Evolutionary conservation across 495 filamentous ascomycete genomes (phyloP), one percentile per base, ranked within the genome.

Genomic region (Aspergillus panamensis): DNA sequence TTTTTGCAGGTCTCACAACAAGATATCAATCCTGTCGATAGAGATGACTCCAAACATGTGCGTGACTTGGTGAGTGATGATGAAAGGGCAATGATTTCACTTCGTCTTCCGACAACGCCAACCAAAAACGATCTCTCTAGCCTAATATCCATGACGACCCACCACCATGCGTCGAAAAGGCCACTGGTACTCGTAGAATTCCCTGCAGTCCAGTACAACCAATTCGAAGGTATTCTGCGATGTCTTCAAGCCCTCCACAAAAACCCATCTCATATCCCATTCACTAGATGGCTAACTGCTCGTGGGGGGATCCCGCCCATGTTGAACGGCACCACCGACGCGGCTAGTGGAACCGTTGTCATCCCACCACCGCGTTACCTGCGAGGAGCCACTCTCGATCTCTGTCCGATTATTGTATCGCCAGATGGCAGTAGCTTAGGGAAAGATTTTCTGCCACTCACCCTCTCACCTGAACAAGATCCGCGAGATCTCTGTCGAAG

Each of bases 211-310:
- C 70, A 88, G 1, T 77, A 86, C 16, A 75, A 78, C 0, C 75
- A 83, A 4, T 88, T 88, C 64, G 71, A 83, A 48, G 77, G 80
- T 19, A 82, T 82, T 12, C 67, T 87, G 16, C 66, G 72, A 54
- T 81, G 79, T 10, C 70, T 88, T 1, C 80, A 87, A 61, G 48
- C 65, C 3, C 79, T 85, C 63, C 76, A 73, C 30, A 61, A 58
- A 25, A 60, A 65, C 7, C 60, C 69, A 0, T 68, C 72, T 31
- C 37, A 25, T 13, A 43, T 62, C 5, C 57, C 61, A 21, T 60
- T 63, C 32, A 44, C 51, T 21, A 42, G 14, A 6, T 59, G 57
- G 50, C 29, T 59, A 29, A 42, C 33, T 1, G 49, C 57, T 20
- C 16, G 40, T 25, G n/a, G n/a, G n/a, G n/a, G n/a, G n/a, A n/a